A percentile compares a stretch with the other conserved stretches of the same genome.
phyloP scores from a whole-genome alignment of 441 rosid genomes.

The Breynia disticha region DNA sequence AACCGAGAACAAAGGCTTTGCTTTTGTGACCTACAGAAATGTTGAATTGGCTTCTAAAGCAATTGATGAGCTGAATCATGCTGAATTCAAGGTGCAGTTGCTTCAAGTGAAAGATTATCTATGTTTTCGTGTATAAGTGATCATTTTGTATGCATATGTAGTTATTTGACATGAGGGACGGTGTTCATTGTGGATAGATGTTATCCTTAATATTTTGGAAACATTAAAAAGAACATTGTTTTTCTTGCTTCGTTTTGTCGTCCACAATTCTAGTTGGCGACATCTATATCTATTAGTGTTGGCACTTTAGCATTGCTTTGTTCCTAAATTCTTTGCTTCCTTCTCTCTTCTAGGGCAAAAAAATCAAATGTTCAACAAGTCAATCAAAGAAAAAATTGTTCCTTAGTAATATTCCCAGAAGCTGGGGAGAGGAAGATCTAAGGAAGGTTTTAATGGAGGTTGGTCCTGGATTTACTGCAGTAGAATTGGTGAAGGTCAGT shows the following conservation, averaged over 20 bases:
- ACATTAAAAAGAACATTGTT: neutral
- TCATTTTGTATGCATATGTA: too few species aligned
- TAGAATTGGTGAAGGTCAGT: conserved; percentile 62
- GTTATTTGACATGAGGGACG: neutral
- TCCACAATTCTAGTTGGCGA: neutral
- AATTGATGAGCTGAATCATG: conserved; percentile 49
- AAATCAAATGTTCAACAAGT: conserved; percentile 59
- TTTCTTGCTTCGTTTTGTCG: neutral
- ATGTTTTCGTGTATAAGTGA: too few species aligned
- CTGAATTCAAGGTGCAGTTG: conserved; percentile 45
- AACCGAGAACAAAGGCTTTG: conserved; percentile 56
- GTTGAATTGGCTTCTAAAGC: conserved; percentile 62
- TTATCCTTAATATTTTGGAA: neutral
- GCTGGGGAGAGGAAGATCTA: conserved; percentile 55
- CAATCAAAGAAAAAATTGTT: conserved; percentile 68
- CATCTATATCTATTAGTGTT: neutral
- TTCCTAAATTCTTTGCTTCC: neutral
- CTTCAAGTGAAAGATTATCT: neutral
- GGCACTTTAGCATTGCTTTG: conserved; percentile 4
- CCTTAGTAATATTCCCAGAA: conserved; percentile 67
- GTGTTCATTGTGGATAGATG: neutral
- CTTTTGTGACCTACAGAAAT: conserved; percentile 64
- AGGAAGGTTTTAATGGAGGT: conserved; percentile 35
- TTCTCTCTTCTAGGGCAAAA: conserved; percentile 39
- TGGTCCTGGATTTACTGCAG: conserved; percentile 60